Conservation (phyloP, 2,329 filamentous ascomycete genomes). For the Ophiocordyceps sinensis region DNA sequence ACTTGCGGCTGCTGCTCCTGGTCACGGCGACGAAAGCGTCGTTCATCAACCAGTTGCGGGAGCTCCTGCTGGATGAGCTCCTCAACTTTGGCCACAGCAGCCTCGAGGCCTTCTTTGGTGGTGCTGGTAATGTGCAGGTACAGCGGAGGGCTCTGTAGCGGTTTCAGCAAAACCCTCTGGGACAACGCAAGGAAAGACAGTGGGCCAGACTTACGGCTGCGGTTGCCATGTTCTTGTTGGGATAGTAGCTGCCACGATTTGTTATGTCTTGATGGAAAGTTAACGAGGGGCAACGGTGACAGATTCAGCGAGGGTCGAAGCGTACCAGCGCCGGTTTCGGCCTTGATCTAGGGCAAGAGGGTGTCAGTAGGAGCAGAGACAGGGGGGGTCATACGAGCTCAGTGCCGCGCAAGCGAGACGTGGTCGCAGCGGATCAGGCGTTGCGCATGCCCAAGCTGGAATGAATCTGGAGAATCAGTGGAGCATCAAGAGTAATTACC, state of each 20-base stretch:
- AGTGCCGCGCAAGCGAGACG: conserved; percentile 55
- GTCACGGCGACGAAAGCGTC: conserved; percentile 76
- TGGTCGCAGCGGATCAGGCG: conserved; percentile 36
- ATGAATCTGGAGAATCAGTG: conserved; percentile 24
- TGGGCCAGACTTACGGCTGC: conserved; percentile 54
- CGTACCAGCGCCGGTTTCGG: conserved; percentile 99
- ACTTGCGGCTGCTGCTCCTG: conserved; percentile 53
- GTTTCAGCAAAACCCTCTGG: conserved; percentile 1
- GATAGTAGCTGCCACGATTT: conserved; percentile 89
- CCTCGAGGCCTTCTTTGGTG: conserved; percentile 78
- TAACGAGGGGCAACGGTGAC: conserved; percentile 32
- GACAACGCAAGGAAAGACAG: neutral
- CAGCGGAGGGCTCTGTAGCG: conserved; percentile 66
- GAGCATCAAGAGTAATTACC: conserved; percentile 64
- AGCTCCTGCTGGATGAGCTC: conserved; percentile 94
- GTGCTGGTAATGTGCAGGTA: conserved; percentile 94
- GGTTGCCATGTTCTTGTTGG: conserved; percentile 95
- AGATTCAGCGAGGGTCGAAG: conserved; percentile 22
- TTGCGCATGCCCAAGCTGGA: conserved; percentile 18
- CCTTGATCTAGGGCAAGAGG: conserved; percentile 90
- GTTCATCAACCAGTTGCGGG: conserved; percentile 87
- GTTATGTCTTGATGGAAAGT: conserved; percentile 71
- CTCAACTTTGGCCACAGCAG: conserved; percentile 76
- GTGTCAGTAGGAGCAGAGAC: conserved; percentile 92
- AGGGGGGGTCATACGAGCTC: conserved; percentile 45